A percentile compares a stretch with the other conserved stretches of the same genome.
Conservation (phyloP, 129 eudicot species). For the Kitagawia praeruptora region DNA sequence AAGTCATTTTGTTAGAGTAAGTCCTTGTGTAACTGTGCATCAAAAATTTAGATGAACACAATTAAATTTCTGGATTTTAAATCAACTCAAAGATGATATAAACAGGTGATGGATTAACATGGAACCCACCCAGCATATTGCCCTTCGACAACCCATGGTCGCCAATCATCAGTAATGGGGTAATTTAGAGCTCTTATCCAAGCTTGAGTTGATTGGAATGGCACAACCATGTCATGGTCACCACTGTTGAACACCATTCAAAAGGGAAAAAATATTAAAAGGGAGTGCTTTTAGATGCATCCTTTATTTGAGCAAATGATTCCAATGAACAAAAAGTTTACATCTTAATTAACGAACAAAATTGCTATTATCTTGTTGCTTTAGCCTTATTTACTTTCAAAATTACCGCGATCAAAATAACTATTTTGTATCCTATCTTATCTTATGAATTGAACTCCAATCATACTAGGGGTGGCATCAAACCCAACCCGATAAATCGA, state of each 20-base stretch:
- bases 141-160: constrained; percentile 44
- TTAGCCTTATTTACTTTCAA: too few relatives aligned
- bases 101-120: background rate
- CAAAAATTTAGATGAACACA: background rate
- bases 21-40: constrained; percentile 35
- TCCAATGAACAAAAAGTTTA: background rate
- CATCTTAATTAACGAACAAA: too few relatives aligned
- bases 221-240: constrained; percentile 51
- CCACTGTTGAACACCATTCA: constrained; percentile 23
- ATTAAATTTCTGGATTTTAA: background rate
- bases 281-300: background rate
- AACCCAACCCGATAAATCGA: too few relatives aligned
- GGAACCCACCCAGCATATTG: constrained; percentile 59
- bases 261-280: background rate
- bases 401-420: too few relatives aligned
- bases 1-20: constrained; percentile 50
- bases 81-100: background rate
- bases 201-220: constrained; percentile 45
- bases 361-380: too few relatives aligned
- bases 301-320: background rate
- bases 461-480: too few relatives aligned
- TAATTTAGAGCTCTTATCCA: constrained; percentile 52
- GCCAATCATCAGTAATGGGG: constrained; percentile 50
- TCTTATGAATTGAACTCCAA: too few relatives aligned
- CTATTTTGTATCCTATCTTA: too few relatives aligned